A percentile compares a stretch with the other conserved stretches of the same genome.
phyloP scores from a whole-genome alignment of 208 protist genomes.

The Leishmania tarentolae region DNA sequence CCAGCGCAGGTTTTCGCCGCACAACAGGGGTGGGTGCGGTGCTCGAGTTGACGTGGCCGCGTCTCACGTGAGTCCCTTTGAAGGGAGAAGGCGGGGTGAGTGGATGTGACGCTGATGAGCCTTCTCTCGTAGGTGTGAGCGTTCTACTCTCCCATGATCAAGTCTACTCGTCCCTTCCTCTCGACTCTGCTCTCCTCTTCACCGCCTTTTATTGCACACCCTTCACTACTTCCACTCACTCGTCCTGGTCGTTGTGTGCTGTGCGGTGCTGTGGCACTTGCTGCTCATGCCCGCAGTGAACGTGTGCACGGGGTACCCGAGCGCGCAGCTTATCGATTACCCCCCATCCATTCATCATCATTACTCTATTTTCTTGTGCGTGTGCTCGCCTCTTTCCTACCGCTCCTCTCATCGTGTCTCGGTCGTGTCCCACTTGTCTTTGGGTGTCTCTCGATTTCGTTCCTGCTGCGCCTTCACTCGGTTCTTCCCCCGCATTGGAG shows the following conservation, averaged over 20 bases:
- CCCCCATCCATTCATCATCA: not conserved
- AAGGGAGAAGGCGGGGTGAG: not conserved
- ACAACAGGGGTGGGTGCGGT: not conserved
- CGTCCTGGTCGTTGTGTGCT: not conserved
- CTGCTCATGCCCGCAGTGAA: too few species aligned
- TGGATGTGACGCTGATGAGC: not conserved
- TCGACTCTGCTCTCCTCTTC: not conserved
- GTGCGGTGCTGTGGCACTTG: too few species aligned
- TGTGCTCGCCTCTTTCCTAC: too few species aligned
- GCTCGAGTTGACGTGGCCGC: not conserved
- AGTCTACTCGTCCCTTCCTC: constrained; percentile 1
- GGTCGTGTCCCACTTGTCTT: too few species aligned
- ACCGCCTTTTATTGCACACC: not conserved
- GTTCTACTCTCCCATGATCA: not conserved
- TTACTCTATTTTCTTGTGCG: not conserved
- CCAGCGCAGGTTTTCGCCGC: not conserved
- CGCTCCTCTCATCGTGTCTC: too few species aligned
- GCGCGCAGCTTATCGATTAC: not conserved
- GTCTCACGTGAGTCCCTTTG: not conserved
- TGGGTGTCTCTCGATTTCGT: too few species aligned
- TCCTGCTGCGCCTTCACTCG: too few species aligned
- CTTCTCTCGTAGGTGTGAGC: not conserved
- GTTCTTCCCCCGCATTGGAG: too few species aligned
- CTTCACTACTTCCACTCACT: not conserved
- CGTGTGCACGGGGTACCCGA: too few species aligned